Base-by-base conservation (phyloP, 2,329 filamentous ascomycete genomes). In the Penicillium sp. region DNA sequence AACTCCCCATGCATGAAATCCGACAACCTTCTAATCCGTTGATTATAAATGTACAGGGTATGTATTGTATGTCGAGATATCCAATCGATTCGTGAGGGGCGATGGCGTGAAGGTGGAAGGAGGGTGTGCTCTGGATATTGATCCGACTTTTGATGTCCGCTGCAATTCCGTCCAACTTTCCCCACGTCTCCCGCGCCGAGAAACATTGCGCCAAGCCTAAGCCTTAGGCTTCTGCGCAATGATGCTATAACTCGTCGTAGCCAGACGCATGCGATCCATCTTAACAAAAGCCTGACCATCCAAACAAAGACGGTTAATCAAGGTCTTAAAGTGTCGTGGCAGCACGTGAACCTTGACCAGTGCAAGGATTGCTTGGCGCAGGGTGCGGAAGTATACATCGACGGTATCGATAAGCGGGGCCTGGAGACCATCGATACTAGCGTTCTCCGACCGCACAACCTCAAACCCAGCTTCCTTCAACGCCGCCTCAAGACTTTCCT, bases 241-340 rank as follows among this genome's bases (percentile, higher is more conserved):
- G 55, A 83, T 77, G 47, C 81, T 78, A 56, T 83, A 83, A 51
- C 79, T 83, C 8, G 81, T 83, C 3, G 79, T 79, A 23, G 79
- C 77, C 17, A 83, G 69, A 12, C 81, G 77, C 80, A 81, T 80
- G 19, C 74, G 76, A 61, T 83, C 81, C 81, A 83, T 83, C 71
- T 82, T 77, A 57, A 83, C 78, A 59, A 83, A 83, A 0, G 81
- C 81, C 69, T 82, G 73, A 1, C 81, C 81, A 55, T 83, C 81
- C 19, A 82, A 67, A 60, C 81, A 83, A 29, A 83, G 67, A 10
- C 81, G 75, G 62, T 83, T 81, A 67, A 83, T 81, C 47, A 83
- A 70, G 6, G 76, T 78, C 73, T 80, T 82, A 72, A 83, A 83
- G 64, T 83, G 81, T 42, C 68, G 72, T 13, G 81, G 81, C 47